Evolutionary conservation across 140 eudicot genomes (phyloP), one percentile per base, ranked within the genome.

Genomic region (Stevia rebaudiana): DNA sequence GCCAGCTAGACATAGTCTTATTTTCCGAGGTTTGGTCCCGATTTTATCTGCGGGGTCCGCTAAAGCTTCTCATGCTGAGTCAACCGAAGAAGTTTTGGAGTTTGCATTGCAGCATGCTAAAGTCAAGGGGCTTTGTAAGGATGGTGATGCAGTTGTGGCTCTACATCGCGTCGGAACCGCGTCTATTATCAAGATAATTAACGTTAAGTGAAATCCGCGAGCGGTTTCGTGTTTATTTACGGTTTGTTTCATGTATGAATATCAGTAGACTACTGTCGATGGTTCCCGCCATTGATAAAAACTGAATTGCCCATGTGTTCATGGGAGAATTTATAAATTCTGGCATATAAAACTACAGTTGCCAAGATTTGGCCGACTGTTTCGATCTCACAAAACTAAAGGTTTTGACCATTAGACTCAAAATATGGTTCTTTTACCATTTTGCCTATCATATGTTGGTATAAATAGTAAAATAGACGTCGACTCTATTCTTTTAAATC

Each of bases 1-100:
- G 13, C 94, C 89, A 4, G 94, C 94, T n/a, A 80, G 94, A 68
- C 94, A 82, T 49, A 86, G 87, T 53, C 79, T 86, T 40, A 82
- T 82, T 0, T 79, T 79, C 37, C 65, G 94, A 74, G 94, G 94
- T 6, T 65, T 86, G 82, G 79, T 85, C 23, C 94, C 94, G 1
- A 50, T 86, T 24, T 47, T 82, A 58, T 80, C 82, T n/a, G 94
- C 84, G 0, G 94, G 94, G 13, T 86, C 95, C 3, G 82, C 95
- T n/a, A 72, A 78, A 66, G 95, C 95, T 37, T 86, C 95, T 19
- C 81, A 76, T 41, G 95, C 87, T 0, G 95, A 86, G 65, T 83
- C 95, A 18, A 86, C 90, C 0, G 95, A 86, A 67, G 95, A 86
- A 72, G 92, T 78, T 0, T 54, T 65, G 74, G 89, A 79, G 15